Base-by-base conservation (phyloP, 345 rosid genomes). In the Brassica rapa region DNA sequence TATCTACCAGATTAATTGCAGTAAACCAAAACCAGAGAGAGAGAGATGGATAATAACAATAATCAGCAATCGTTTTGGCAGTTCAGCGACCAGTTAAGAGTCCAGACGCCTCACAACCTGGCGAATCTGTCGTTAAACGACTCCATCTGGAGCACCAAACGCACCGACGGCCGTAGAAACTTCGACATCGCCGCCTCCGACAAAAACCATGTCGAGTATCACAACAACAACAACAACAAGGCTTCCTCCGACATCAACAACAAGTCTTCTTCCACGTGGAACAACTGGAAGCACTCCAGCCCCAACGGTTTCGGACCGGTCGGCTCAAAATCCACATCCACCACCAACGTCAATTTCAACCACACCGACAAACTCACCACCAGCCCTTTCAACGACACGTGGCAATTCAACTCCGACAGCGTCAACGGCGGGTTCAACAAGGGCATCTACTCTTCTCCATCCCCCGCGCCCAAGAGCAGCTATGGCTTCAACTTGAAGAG, bases 61-160 rank as follows among this genome's bases (percentile, higher is more conserved):
- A 91, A 83, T 64, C 93, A 91, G 87, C 97, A 92, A 67, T 89
- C 97, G 0, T 96, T 96, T 82, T 93, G 88, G 85, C 97, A 93
- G 62, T 96, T 96, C 88, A 91, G 98, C 70, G 99, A 96, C 77
- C 96, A 96, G 72, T 83, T 96, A 12, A 84, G 99, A 81, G 62
- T 85, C 11, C 97, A 95, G n/a, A 72, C 83, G 4, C 82, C 92
- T 0, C 55, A 68, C 10, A 88, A 41, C 1, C 49, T 41, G 14
- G 49, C 49, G 49, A 41, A 84, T 83, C 87, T 91, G 25, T 91
- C 98, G 1, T 85, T 90, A 60, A 91, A 87, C 68, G 97, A 96
- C 49, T 93, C 99, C 1, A 96, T 96, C 51, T 96, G 99, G 99
- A 88, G 95, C 90, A 83, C 74, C 8, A 93, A 87, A 78, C 79